Evolutionary conservation across 140 eudicot species (phyloP), one percentile per base, ranked within the genome.

Genomic region (Cichorium intybus): DNA sequence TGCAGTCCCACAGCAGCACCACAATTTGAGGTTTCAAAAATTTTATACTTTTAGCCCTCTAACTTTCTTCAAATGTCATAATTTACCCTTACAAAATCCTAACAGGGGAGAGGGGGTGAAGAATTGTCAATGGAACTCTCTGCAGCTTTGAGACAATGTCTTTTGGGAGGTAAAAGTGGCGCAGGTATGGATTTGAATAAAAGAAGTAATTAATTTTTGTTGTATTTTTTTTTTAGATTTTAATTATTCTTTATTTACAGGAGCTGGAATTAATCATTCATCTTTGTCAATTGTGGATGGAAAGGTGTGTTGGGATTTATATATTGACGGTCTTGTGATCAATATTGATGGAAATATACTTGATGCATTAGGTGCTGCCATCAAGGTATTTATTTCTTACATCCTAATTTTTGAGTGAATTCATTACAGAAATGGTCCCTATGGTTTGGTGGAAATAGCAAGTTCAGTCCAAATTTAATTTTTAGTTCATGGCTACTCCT

Each of bases 1-100:
- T 94, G 97, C 74, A 94, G 99, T 71, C 85, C 99, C 22, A 94
- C 95, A 10, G 97, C 97, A 4, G 96, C 84, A 35, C 99, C 99
- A 33, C 68, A 81, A 39, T 94, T 83, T 67, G 91, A 94, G 99
- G 99, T 94, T n/a, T 71, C 47, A 21, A 3, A 49, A 64, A 26
- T 16, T 11, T 28, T 55, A 55, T 56, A 33, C 21, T 52, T 62
- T 9, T 12, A 3, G 14, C 49, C 24, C 27, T 14, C 31, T 16
- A 4, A 41, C 3, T 46, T 14, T 9, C 16, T 55, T 37, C 21
- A 39, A 34, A 27, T 35, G 23, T 37, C 4, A 57, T 16, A 26
- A n/a, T 14, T 20, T 62, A 18, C 37, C 39, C 29, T 56, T 68
- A 74, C 24, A 45, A 27, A 39, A 35, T 39, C 34, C 22, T 10